These are phyloP conservation scores for Thelonectria discophora DNA, from an alignment of 2,329 filamentous ascomycete genomes.

Conservation along the genomic window DNA sequence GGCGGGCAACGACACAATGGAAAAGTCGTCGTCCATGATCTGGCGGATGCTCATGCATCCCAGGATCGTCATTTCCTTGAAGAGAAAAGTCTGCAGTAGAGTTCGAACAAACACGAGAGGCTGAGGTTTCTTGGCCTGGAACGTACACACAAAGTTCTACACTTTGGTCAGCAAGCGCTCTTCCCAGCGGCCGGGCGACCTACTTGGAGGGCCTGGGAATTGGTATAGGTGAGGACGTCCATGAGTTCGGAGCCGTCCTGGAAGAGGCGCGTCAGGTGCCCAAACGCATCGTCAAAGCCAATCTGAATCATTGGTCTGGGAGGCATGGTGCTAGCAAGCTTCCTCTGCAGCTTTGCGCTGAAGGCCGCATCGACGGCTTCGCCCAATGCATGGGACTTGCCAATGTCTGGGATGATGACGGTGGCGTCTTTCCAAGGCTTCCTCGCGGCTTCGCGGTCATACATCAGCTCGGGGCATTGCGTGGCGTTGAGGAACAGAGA, in stretches of 20 bases:
- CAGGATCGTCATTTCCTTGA: slow-evolving; percentile 75
- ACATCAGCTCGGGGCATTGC: slow-evolving; percentile 57
- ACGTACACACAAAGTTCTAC: slow-evolving; percentile 76
- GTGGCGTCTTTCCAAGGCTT: slow-evolving; percentile 62
- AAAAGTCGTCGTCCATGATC: slow-evolving; percentile 84
- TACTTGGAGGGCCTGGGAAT: slow-evolving; percentile 76
- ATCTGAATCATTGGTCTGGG: slow-evolving; percentile 88
- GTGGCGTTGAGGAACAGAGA: slow-evolving; percentile 67
- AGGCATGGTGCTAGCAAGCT: slow-evolving; percentile 90
- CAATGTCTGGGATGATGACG: slow-evolving; percentile 62
- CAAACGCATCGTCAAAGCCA: slow-evolving; percentile 75
- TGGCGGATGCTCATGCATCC: slow-evolving; percentile 74
- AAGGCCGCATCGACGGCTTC: slow-evolving; percentile 79
- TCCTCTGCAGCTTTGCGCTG: slow-evolving; percentile 89
- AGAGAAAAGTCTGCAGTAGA: slow-evolving; percentile 78
- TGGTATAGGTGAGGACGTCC: slow-evolving; percentile 71
- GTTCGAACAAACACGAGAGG: slow-evolving; percentile 86
- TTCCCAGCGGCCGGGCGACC: slow-evolving; percentile 32
- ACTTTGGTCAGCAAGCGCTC: slow-evolving; percentile 2
- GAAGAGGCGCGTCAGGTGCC: slow-evolving; percentile 75
- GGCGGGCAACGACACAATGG: slow-evolving; percentile 76
- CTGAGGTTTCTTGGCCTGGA: slow-evolving; percentile 82
- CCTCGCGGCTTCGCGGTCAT: slow-evolving; percentile 56
- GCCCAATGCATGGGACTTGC: slow-evolving; percentile 68
- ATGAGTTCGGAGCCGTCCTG: slow-evolving; percentile 75